Evolutionary conservation across 306 rosid genomes (phyloP).

Genomic region (Pterocarpus santalinus): DNA sequence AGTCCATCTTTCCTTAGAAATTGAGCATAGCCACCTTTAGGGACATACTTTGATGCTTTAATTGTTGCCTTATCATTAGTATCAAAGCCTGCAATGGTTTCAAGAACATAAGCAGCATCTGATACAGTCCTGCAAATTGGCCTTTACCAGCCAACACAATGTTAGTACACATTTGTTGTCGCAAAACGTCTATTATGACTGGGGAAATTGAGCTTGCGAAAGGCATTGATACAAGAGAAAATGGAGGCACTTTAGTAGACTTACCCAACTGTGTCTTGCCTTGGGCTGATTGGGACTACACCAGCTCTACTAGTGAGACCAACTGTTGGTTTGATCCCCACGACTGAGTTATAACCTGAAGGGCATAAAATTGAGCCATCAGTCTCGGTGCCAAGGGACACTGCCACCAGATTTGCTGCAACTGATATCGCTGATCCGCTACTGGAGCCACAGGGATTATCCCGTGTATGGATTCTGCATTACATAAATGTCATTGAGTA

Average conservation of each 20-base stretch:
- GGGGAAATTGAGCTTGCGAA: not conserved
- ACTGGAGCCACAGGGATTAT: constrained; percentile 66
- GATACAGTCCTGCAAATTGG: constrained; percentile 75
- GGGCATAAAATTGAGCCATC: constrained; percentile 74
- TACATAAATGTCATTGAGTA: not conserved
- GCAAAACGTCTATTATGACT: not conserved
- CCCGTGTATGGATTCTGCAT: constrained; percentile 62
- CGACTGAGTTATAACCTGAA: constrained; percentile 54
- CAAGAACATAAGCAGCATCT: constrained; percentile 74
- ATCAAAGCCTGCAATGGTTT: constrained; percentile 64
- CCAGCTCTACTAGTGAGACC: constrained; percentile 85
- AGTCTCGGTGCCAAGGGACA: constrained; percentile 67
- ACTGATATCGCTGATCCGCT: constrained; percentile 74
- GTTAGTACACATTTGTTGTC: not conserved
- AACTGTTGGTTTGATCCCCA: constrained; percentile 73
- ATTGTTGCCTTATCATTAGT: constrained; percentile 53
- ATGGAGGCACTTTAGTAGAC: not conserved
- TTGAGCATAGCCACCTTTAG: constrained; percentile 65
- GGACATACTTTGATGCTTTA: constrained; percentile 59
- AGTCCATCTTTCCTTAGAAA: constrained; percentile 63
- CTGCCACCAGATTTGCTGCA: constrained; percentile 70
- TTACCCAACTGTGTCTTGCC: constrained; percentile 79
- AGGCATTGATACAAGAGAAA: not conserved
- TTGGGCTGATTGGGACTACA: constrained; percentile 67
- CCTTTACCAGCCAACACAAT: constrained; percentile 48